phyloP scores from a whole-genome alignment of 2,329 filamentous ascomycete species.

The Penicillium sp. region DNA sequence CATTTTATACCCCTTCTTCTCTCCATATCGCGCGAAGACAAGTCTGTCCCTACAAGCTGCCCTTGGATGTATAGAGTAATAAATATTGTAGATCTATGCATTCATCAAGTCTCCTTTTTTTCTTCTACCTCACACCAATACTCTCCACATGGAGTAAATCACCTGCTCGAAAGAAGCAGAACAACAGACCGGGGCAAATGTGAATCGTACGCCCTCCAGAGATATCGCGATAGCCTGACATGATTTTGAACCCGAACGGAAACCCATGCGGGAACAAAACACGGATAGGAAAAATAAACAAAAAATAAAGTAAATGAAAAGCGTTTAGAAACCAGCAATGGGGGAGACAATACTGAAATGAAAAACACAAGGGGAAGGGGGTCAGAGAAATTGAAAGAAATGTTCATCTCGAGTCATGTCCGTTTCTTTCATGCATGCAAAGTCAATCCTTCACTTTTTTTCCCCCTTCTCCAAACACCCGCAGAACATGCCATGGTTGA shows the following conservation, averaged over 20 bases:
- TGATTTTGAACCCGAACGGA: constrained; percentile 20
- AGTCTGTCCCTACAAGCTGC: too few relatives aligned
- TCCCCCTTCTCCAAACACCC: constrained; percentile 13
- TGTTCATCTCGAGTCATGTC: constrained; percentile 30
- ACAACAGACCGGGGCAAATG: constrained; percentile 23
- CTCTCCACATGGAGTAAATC: constrained; percentile 11
- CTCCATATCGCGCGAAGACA: constrained; percentile 5
- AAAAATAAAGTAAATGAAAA: constrained; percentile 11
- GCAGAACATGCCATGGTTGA: constrained; percentile 1
- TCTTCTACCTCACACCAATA: constrained; percentile 22
- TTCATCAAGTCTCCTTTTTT: constrained; percentile 29
- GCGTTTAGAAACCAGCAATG: constrained; percentile 15
- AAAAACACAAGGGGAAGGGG: constrained; percentile 21
- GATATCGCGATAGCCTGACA: constrained; percentile 23
- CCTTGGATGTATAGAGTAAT: neutral
- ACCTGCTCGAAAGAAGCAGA: constrained; percentile 13
- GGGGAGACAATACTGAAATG: constrained; percentile 17
- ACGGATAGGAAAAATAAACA: constrained; percentile 10
- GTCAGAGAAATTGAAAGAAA: constrained; percentile 24
- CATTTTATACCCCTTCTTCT: constrained; percentile 24
- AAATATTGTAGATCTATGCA: constrained; percentile 23
- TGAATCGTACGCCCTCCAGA: constrained; percentile 26
- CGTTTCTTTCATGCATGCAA: constrained; percentile 24
- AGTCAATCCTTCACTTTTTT: constrained; percentile 22
- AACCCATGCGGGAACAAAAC: constrained; percentile 8